Evolutionary conservation across 192 early-diverging fungal species (phyloP).

Genomic region (Coemansia sp.): DNA sequence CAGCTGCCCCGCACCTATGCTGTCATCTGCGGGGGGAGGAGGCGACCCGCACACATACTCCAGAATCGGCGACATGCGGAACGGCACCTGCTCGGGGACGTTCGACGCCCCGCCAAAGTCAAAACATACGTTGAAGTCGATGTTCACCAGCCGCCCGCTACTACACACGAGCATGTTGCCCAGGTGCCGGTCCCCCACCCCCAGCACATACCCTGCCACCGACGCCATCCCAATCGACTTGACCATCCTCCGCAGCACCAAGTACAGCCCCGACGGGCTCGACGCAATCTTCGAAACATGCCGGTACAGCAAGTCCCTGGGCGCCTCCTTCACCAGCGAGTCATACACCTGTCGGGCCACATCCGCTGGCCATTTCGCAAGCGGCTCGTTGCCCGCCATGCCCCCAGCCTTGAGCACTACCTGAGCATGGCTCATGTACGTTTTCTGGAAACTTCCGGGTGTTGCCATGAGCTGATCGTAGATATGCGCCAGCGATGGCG

Average conservation of each 20-base stretch:
- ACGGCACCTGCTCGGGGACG: constrained; percentile 75
- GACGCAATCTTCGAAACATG: constrained; percentile 11
- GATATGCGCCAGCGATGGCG: constrained; percentile 65
- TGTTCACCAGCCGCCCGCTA: constrained; percentile 62
- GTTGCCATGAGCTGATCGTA: constrained; percentile 16
- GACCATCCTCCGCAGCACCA: constrained; percentile 12
- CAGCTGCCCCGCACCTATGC: not conserved
- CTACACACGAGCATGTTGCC: constrained; percentile 69
- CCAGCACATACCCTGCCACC: constrained; percentile 64
- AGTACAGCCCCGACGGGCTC: constrained; percentile 18
- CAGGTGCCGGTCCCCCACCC: constrained; percentile 72
- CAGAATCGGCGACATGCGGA: constrained; percentile 64
- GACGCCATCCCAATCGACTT: constrained; percentile 56
- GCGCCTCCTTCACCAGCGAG: constrained; percentile 4
- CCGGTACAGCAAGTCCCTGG: constrained; percentile 15
- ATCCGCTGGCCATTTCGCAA: constrained; percentile 20
- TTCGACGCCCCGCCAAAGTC: constrained; percentile 64
- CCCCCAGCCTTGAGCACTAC: not conserved
- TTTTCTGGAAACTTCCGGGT: constrained; percentile 4
- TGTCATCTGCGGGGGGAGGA: too few species aligned
- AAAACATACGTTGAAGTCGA: constrained; percentile 79
- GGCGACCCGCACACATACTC: constrained; percentile 29
- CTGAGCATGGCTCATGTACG: constrained; percentile 12
- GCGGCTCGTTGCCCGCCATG: not conserved
- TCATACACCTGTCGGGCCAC: constrained; percentile 14